phyloP scores from a whole-genome alignment of 176 grass and related monocot species.

The Rhipidocladum racemiflorum region DNA sequence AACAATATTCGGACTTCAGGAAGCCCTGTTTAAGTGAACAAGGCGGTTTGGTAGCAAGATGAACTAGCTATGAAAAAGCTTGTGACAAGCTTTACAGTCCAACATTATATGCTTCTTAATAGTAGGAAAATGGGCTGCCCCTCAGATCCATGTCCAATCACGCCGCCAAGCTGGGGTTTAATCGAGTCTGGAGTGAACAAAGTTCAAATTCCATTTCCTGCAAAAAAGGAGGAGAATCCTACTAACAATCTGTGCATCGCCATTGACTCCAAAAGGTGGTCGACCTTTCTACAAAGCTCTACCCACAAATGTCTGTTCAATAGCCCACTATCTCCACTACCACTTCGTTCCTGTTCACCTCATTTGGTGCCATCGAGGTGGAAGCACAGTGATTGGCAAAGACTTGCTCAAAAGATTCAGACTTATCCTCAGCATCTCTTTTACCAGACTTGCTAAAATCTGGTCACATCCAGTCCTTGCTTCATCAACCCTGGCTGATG shows the following conservation, averaged over 20 bases:
- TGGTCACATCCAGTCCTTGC: background rate
- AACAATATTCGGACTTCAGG: background rate
- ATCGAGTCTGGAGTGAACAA: constrained; percentile 1
- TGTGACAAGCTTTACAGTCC: background rate
- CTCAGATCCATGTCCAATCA: background rate
- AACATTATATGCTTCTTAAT: background rate
- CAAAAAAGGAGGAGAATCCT: constrained; percentile 5
- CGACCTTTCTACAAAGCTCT: background rate
- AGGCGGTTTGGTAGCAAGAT: background rate
- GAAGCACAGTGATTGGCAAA: background rate
- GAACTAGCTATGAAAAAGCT: background rate
- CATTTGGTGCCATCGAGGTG: constrained; percentile 13
- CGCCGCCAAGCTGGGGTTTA: background rate
- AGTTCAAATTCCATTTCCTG: background rate
- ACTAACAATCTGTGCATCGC: constrained; percentile 30
- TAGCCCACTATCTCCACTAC: constrained; percentile 7
- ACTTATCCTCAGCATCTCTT: constrained; percentile 2
- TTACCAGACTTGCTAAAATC: constrained; percentile 15
- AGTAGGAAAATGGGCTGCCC: background rate
- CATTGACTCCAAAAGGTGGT: constrained; percentile 8
- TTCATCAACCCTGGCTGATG: constrained; percentile 9
- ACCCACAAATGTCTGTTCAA: background rate
- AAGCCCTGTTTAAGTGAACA: background rate
- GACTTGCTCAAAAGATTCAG: background rate
- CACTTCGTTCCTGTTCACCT: background rate